Percentiles rank a stretch among this genome's conserved stretches.
Evolutionary conservation across 2,329 filamentous ascomycete genomes (phyloP).

Genomic region (Botrytis byssoidea): DNA sequence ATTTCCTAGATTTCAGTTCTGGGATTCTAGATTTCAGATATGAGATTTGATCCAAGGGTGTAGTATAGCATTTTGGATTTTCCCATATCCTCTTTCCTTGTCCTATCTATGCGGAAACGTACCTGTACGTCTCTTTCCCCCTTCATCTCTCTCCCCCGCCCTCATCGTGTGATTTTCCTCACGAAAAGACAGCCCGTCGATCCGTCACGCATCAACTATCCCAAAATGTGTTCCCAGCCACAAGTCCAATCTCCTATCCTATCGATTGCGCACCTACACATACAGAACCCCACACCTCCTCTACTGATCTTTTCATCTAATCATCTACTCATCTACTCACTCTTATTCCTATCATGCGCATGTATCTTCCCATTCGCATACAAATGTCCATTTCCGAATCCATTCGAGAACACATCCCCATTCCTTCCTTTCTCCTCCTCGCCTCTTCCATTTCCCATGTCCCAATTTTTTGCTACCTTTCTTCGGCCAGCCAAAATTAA

Average conservation of each 20-base stretch:
- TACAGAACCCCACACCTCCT: not conserved
- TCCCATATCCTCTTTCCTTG: too few species aligned
- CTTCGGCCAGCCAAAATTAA: constrained; percentile 23
- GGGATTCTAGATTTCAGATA: too few species aligned
- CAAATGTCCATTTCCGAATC: constrained; percentile 3
- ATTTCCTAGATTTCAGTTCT: too few species aligned
- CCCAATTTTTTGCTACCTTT: not conserved
- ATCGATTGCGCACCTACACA: not conserved
- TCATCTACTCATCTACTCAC: not conserved
- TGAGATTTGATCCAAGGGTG: too few species aligned
- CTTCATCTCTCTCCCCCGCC: too few species aligned
- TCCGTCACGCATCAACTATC: not conserved
- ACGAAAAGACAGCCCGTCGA: not conserved
- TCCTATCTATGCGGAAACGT: too few species aligned
- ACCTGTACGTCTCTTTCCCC: too few species aligned
- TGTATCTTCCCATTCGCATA: constrained; percentile 20
- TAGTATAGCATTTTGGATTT: too few species aligned
- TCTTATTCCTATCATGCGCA: not conserved
- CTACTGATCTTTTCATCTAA: not conserved
- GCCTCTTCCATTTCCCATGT: not conserved
- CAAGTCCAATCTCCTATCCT: not conserved
- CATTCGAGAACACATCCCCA: constrained; percentile 8
- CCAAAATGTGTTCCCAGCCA: not conserved
- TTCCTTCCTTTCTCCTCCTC: not conserved
- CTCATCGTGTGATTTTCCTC: not conserved